These are phyloP conservation scores for Aechmea fasciata DNA, from an alignment of 176 grass and related monocot species.

Conservation along the genomic window DNA sequence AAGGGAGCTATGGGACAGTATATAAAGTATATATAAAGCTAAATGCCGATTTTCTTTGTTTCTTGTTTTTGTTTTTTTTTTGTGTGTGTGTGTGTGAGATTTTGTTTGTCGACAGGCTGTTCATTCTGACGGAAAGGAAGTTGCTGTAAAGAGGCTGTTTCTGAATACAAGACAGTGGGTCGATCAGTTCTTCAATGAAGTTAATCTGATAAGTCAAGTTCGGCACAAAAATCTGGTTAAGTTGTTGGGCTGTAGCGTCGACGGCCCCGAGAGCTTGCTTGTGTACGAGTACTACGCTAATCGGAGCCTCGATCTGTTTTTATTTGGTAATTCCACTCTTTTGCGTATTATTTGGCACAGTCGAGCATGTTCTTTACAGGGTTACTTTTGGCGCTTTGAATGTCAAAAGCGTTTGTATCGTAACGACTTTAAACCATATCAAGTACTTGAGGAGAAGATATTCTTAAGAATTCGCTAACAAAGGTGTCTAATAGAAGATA, in stretches of 20 bases:
- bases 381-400: not conserved
- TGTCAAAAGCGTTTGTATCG: not conserved
- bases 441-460: too few relatives aligned
- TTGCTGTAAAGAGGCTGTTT: constrained; percentile 74
- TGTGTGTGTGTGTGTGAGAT: not conserved
- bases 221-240: constrained; percentile 76
- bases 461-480: too few relatives aligned
- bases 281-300: constrained; percentile 86
- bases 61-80: too few relatives aligned
- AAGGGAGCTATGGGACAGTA: constrained; percentile 76
- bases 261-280: constrained; percentile 78
- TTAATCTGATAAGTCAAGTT: constrained; percentile 76
- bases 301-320: constrained; percentile 69
- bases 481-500: too few relatives aligned
- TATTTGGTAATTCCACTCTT: constrained; percentile 43
- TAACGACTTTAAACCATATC: not conserved
- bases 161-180: constrained; percentile 70
- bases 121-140: constrained; percentile 68
- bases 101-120: constrained; percentile 31
- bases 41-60: not conserved
- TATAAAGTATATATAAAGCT: constrained; percentile 45
- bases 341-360: constrained; percentile 9
- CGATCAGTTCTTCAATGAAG: constrained; percentile 78
- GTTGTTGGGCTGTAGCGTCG: constrained; percentile 69
- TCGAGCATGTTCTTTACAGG: not conserved